These are phyloP conservation scores for Plasmodium gaboni DNA, from an alignment of 169 alveolate species.

Conservation along the genomic window DNA sequence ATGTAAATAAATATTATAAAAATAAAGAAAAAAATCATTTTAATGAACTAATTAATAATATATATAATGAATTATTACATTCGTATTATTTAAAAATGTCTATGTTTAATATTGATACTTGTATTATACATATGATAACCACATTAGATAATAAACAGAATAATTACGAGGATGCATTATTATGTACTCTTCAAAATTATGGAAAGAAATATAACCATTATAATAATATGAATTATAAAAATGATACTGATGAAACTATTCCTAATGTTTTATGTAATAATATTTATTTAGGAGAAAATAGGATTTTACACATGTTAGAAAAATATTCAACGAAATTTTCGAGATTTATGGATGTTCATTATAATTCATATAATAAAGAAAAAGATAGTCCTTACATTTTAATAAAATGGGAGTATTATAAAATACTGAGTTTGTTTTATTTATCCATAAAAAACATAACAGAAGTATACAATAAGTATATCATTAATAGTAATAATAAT, in stretches of 20 bases:
- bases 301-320: constrained; percentile 32
- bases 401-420: constrained; percentile 42
- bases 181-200: constrained; percentile 15
- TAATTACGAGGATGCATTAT: constrained; percentile 10
- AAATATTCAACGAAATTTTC: constrained; percentile 38
- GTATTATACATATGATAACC: constrained; percentile 21
- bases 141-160: constrained; percentile 4
- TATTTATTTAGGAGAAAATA: constrained; percentile 15
- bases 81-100: constrained; percentile 56
- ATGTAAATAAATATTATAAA: background rate
- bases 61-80: constrained; percentile 49
- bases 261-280: background rate
- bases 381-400: background rate
- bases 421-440: constrained; percentile 15
- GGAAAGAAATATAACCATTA: background rate
- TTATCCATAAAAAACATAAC: constrained; percentile 7
- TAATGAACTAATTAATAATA: constrained; percentile 37
- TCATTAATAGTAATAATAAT: background rate
- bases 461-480: constrained; percentile 2
- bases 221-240: background rate
- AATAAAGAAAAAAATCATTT: constrained; percentile 11
- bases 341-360: background rate
- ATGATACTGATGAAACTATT: background rate
- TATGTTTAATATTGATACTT: constrained; percentile 32
- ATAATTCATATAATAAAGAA: background rate